These are phyloP conservation scores for Hypoxylon subgilvum DNA, from an alignment of 495 filamentous ascomycete species.

Conservation along the genomic window DNA sequence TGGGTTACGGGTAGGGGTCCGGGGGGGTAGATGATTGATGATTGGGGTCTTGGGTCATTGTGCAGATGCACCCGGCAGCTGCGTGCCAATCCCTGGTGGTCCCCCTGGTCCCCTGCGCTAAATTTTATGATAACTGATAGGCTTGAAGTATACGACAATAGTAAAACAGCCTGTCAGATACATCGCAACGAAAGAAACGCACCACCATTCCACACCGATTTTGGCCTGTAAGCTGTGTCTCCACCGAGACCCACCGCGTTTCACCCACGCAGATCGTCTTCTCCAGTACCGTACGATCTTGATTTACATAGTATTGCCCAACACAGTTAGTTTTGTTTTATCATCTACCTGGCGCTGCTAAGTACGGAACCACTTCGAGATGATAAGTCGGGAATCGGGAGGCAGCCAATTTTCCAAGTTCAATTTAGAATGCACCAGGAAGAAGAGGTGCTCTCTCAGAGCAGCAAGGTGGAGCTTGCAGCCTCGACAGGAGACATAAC, in stretches of 20 bases:
- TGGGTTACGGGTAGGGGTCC: constrained; percentile 1
- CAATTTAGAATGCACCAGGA: too few species aligned
- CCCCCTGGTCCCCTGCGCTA: constrained; percentile 22
- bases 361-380: constrained; percentile 4
- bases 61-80: constrained; percentile 13
- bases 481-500: constrained; percentile 50
- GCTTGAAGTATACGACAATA: not conserved
- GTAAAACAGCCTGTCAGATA: not conserved
- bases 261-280: constrained; percentile 7
- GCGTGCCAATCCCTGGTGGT: not conserved
- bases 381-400: not conserved
- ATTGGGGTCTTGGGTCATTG: too few species aligned
- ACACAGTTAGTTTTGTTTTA: constrained; percentile 8
- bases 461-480: constrained; percentile 44
- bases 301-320: constrained; percentile 7
- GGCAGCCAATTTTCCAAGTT: constrained; percentile 9
- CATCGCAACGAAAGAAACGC: not conserved
- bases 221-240: not conserved
- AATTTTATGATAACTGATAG: constrained; percentile 2
- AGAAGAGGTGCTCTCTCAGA: constrained; percentile 20
- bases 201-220: constrained; percentile 1
- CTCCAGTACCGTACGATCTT: constrained; percentile 17
- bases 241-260: constrained; percentile 2
- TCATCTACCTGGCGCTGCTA: too few species aligned
- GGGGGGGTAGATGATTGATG: constrained; percentile 20